phyloP scores from a whole-genome alignment of 2,329 filamentous ascomycete genomes.

The Colletotrichum sp. region DNA sequence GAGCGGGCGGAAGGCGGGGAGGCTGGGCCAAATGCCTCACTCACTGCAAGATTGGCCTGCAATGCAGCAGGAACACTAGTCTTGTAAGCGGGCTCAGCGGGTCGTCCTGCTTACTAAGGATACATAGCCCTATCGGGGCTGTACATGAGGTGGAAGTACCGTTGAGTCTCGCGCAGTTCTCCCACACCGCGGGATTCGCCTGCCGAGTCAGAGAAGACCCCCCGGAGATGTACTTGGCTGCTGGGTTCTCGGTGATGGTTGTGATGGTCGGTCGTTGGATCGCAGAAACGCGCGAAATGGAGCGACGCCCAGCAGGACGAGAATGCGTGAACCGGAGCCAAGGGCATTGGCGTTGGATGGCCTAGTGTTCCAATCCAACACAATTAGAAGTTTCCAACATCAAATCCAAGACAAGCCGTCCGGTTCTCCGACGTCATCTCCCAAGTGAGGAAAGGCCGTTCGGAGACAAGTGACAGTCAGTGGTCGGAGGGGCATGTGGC shows the following conservation, averaged over 20 bases:
- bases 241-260: not conserved
- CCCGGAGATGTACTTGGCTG: not conserved
- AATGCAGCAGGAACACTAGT: not conserved
- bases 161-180: not conserved
- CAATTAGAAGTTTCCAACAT: not conserved
- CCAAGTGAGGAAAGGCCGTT: constrained; percentile 5
- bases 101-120: not conserved
- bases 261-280: not conserved
- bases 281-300: not conserved
- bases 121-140: not conserved
- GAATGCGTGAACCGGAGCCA: not conserved
- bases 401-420: constrained; percentile 3
- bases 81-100: not conserved
- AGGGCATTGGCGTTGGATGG: not conserved
- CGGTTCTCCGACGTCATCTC: constrained; percentile 15
- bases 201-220: not conserved
- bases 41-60: not conserved
- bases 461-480: constrained; percentile 6
- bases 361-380: not conserved
- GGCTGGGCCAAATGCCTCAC: not conserved
- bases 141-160: not conserved
- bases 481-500: constrained; percentile 10
- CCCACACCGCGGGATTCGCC: not conserved
- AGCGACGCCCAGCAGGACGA: not conserved
- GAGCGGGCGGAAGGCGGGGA: not conserved